Evolutionary conservation across 768 basidiomycete species (phyloP).

Genomic region (Boletus subparvulus): DNA sequence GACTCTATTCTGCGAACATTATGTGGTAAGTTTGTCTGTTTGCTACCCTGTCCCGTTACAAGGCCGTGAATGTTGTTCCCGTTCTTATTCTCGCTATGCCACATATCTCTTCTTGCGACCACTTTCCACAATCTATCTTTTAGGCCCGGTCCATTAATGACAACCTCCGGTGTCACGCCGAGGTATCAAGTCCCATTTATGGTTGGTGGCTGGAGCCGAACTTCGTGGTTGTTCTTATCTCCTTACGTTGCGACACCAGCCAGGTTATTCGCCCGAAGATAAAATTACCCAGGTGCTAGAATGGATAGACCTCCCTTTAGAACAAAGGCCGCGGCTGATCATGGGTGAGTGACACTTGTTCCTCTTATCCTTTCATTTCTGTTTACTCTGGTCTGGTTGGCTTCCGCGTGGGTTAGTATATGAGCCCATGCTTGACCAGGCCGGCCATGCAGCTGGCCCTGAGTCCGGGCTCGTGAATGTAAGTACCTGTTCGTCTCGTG

Average conservation of each 20-base stretch:
- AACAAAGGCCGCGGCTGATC: conserved; percentile 70
- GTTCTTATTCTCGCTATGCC: not conserved
- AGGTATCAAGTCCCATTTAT: conserved; percentile 17
- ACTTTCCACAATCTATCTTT: not conserved
- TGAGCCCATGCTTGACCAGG: conserved; percentile 83
- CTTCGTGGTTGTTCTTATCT: not conserved
- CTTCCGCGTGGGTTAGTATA: conserved; percentile 48
- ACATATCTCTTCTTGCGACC: not conserved
- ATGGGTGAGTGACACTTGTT: conserved; percentile 43
- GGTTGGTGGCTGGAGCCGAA: conserved; percentile 6
- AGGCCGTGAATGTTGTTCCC: not conserved
- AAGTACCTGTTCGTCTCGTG: conserved; percentile 22
- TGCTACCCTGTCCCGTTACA: too few species aligned
- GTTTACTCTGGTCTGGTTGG: not conserved
- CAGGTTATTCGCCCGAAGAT: conserved; percentile 25
- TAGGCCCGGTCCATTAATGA: conserved; percentile 16
- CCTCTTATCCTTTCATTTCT: not conserved
- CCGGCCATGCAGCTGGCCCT: conserved; percentile 70
- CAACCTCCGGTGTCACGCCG: conserved; percentile 9
- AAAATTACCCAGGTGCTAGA: conserved; percentile 70
- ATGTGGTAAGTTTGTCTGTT: conserved; percentile 68
- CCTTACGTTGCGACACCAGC: not conserved
- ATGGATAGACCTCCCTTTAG: conserved; percentile 69
- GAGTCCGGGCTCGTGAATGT: conserved; percentile 67
- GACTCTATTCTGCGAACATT: conserved; percentile 71